Percentiles rank a stretch among this genome's conserved stretches.
phyloP scores from a whole-genome alignment of 1,284 basidiomycete genomes.

The Ceratorhiza oryzae-sativae region DNA sequence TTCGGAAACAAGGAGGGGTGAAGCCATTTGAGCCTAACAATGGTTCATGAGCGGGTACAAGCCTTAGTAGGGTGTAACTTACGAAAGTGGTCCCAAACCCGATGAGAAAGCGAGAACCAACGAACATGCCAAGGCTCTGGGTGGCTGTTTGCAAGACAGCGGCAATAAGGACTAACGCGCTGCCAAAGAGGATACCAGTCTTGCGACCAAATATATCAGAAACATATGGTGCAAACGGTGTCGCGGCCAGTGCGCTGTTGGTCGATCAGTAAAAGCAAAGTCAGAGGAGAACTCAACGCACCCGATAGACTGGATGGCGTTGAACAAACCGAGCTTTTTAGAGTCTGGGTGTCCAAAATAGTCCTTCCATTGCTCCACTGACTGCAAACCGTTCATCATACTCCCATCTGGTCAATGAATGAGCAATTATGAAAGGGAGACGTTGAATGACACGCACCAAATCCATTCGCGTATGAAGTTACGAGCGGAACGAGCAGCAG shows the following conservation, averaged over 20 bases:
- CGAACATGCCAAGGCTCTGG: conserved; percentile 76
- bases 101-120: conserved; percentile 78
- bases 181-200: conserved; percentile 47
- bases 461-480: conserved; percentile 78
- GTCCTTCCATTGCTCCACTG: conserved; percentile 40
- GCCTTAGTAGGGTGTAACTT: conserved; percentile 6
- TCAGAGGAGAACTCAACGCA: neutral
- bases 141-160: conserved; percentile 70
- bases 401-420: conserved; percentile 40
- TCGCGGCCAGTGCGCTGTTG: conserved; percentile 37
- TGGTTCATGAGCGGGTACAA: conserved; percentile 6
- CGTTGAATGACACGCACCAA: conserved; percentile 58
- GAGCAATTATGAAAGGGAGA: neutral
- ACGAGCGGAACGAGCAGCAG: conserved; percentile 56
- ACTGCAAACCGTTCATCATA: conserved; percentile 46
- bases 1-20: conserved; percentile 51
- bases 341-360: conserved; percentile 43
- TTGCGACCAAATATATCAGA: conserved; percentile 49
- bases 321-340: conserved; percentile 66
- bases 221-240: conserved; percentile 46
- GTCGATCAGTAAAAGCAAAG: neutral
- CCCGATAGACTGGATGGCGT: conserved; percentile 69
- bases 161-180: conserved; percentile 63
- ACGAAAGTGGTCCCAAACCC: conserved; percentile 77
- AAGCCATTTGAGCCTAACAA: conserved; percentile 54